phyloP scores from a whole-genome alignment of 2,329 filamentous ascomycete genomes.

The Hypoxylon rubiginosum region DNA sequence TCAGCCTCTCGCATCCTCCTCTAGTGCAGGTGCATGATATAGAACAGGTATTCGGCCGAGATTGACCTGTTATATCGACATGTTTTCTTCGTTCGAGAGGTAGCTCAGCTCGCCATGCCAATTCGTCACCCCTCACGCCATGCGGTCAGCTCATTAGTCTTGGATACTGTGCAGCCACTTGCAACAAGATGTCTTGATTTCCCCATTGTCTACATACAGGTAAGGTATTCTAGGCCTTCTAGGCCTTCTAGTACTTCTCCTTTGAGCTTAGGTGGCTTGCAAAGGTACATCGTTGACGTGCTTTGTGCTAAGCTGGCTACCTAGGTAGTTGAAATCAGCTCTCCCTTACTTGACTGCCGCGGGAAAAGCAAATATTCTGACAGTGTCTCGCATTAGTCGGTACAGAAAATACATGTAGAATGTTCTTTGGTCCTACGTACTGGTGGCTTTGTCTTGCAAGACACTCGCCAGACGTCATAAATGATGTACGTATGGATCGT shows the following conservation, averaged over 20 bases:
- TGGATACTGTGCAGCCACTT: conserved; percentile 14
- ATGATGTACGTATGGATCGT: conserved; percentile 34
- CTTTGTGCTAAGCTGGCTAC: conserved; percentile 7
- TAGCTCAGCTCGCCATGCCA: conserved; percentile 22
- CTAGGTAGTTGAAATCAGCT: conserved; percentile 19
- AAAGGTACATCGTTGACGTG: conserved; percentile 26
- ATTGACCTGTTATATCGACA: conserved; percentile 27
- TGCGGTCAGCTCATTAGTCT: conserved; percentile 7
- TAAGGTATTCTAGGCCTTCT: neutral
- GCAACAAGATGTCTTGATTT: conserved; percentile 30
- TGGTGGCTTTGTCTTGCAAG: conserved; percentile 3
- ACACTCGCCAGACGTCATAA: conserved; percentile 31
- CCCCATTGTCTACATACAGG: conserved; percentile 19
- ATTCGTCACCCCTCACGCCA: conserved; percentile 32
- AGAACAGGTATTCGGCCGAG: conserved; percentile 1
- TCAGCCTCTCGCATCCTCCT: conserved; percentile 35
- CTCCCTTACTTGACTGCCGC: conserved; percentile 9
- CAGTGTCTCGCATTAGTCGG: conserved; percentile 9
- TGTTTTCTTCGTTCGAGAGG: conserved; percentile 7
- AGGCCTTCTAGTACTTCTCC: conserved; percentile 25
- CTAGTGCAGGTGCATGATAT: conserved; percentile 16
- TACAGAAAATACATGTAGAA: conserved; percentile 1
- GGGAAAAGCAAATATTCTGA: conserved; percentile 3
- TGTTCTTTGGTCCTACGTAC: conserved; percentile 3
- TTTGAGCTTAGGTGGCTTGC: conserved; percentile 23